Conservation (phyloP, 768 basidiomycete genomes). For the Naganishia vishniacii region DNA sequence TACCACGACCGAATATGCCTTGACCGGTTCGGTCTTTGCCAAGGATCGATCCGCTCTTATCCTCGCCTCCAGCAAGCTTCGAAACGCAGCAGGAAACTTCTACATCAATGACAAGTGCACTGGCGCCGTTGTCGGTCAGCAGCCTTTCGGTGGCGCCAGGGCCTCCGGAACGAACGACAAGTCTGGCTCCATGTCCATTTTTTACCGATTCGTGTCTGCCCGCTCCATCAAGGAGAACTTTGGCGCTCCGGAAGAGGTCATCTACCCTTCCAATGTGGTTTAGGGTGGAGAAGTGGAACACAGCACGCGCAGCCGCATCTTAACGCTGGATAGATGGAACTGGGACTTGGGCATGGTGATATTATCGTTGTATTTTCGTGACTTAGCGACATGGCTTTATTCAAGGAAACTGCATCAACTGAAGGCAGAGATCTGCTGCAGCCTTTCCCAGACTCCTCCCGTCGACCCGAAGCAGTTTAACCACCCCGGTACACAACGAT, state of each 20-base stretch:
- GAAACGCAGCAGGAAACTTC: conserved; percentile 89
- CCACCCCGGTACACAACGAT: too few species aligned
- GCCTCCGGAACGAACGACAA: conserved; percentile 97
- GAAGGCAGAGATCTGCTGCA: too few species aligned
- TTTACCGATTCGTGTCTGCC: conserved; percentile 64
- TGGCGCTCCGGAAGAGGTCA: conserved; percentile 68
- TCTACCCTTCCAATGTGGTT: conserved; percentile 80
- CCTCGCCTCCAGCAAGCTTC: conserved; percentile 70
- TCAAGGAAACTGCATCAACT: background rate
- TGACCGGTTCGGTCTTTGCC: conserved; percentile 93
- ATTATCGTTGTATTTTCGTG: conserved; percentile 2
- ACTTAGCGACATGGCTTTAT: background rate
- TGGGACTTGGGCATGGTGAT: background rate
- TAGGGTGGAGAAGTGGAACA: conserved; percentile 41
- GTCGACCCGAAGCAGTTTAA: too few species aligned
- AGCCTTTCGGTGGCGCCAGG: conserved; percentile 92
- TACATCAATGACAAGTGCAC: conserved; percentile 96
- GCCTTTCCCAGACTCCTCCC: too few species aligned
- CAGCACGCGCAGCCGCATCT: background rate
- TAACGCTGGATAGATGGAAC: background rate
- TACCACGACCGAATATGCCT: conserved; percentile 74
- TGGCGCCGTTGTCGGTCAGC: conserved; percentile 66
- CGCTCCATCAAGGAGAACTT: conserved; percentile 98
- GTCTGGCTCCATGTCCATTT: conserved; percentile 74
- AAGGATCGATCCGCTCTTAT: conserved; percentile 73